Base-by-base conservation (phyloP, 345 rosid genomes). In the Streptanthus diversifolius region DNA sequence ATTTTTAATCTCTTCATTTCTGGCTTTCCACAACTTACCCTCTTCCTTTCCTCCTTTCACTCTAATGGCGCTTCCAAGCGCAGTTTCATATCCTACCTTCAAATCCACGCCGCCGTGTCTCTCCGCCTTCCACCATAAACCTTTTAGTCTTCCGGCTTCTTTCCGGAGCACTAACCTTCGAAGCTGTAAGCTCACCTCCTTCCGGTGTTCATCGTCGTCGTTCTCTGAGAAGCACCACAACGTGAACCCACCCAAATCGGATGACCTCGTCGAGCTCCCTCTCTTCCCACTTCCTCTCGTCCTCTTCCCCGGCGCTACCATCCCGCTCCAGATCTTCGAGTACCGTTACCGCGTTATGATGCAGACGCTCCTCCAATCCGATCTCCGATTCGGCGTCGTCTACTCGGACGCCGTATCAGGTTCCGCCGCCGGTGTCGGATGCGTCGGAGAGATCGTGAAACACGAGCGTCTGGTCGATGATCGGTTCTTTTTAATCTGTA, bases 271-370 rank as follows among this genome's bases (percentile, higher is more conserved):
- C 2, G 97, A 91, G 79, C 88, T 93, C 3, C 98, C 98, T 17
- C 83, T 89, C 8, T 93, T 93, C 73, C 98, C 98, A n/a, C 85
- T 93, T 21, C 92, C 96, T 0, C 83, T 91, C 10, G 98, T 93
- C 8, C 92, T 88, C 77, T 93, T 91, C 86, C 98, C 98, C 4
- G 98, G 97, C 10, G 93, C 98, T 1, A 86, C 87, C 59, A 85
- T 93, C 37, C 98, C 98, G 2, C 91, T 93, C 32, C 98, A 93
- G 86, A 93, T 93, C 82, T 91, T 93, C 77, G 98, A 93, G 81
- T 91, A 86, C 78, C 97, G 97, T 18, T 93, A 91, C 89, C 96
- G 98, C 63, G 90, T 91, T 54, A 90, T 89, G 98, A 91, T 93
- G 96, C 95, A 93, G 72, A 91, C 98, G 3, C 95, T 93, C 41